Evolutionary conservation across 225 moss, liverwort and hornwort species (phyloP).

Genomic region (Polytrichum commune): DNA sequence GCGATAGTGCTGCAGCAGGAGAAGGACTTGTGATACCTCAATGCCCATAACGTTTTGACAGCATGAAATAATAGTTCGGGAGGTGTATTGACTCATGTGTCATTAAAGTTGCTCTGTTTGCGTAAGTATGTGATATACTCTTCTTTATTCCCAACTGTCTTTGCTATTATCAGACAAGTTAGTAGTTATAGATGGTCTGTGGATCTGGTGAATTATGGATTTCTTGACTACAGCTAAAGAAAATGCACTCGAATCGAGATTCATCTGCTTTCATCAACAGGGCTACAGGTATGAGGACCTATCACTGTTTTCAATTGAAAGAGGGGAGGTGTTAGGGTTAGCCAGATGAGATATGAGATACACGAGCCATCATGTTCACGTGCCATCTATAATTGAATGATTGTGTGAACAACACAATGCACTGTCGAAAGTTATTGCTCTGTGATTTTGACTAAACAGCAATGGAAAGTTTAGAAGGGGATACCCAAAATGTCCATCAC

Average conservation of each 20-base stretch:
- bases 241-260: conserved; percentile 99
- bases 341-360: no score
- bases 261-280: conserved; percentile 82
- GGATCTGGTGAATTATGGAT: background rate
- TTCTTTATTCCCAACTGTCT: no score
- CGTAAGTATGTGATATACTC: no score
- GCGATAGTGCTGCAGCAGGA: no score
- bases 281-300: conserved; percentile 69
- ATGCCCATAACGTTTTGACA: no score
- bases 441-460: background rate
- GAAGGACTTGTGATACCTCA: no score
- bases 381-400: background rate
- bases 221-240: conserved; percentile 50
- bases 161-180: no score
- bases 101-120: no score
- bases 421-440: background rate
- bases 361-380: background rate
- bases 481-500: background rate
- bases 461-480: background rate
- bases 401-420: background rate
- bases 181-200: no score
- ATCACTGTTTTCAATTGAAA: background rate
- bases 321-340: background rate
- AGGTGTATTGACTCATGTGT: no score
- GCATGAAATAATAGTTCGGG: no score